Conservation (phyloP, 305 asterid species). For the Euphrasia arctica region DNA sequence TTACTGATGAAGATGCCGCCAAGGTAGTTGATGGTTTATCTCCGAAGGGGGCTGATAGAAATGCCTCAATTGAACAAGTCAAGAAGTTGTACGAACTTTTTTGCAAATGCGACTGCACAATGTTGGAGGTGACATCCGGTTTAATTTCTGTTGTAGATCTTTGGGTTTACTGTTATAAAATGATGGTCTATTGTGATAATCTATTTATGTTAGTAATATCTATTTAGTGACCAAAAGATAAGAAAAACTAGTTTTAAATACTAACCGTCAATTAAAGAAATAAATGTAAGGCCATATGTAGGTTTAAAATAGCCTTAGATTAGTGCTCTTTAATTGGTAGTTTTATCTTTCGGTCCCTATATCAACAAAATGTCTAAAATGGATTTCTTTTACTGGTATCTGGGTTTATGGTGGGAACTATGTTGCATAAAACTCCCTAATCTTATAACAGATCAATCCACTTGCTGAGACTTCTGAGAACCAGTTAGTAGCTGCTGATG, state of each 20-base stretch:
- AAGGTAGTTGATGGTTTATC: slow-evolving; percentile 97
- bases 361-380: not conserved
- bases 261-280: not conserved
- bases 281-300: not conserved
- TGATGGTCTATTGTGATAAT: not conserved
- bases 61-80: slow-evolving; percentile 90
- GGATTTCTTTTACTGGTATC: not conserved
- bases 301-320: no score
- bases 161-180: slow-evolving; percentile 1
- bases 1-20: slow-evolving; percentile 92
- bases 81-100: slow-evolving; percentile 87
- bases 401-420: slow-evolving; percentile 20
- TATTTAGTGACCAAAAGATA: not conserved
- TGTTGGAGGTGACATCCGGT: slow-evolving; percentile 61
- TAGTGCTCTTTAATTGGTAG: not conserved
- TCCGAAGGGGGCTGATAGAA: slow-evolving; percentile 78
- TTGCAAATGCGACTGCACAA: slow-evolving; percentile 88
- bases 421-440: slow-evolving; percentile 10
- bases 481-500: slow-evolving; percentile 94
- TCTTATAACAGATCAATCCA: slow-evolving; percentile 71
- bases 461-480: slow-evolving; percentile 95
- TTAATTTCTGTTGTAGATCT: slow-evolving; percentile 15
- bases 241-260: no score
- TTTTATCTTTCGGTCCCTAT: not conserved
- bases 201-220: no score